These are phyloP conservation scores for Tulasnella calospora DNA, from an alignment of 768 basidiomycete species.

Conservation along the genomic window DNA sequence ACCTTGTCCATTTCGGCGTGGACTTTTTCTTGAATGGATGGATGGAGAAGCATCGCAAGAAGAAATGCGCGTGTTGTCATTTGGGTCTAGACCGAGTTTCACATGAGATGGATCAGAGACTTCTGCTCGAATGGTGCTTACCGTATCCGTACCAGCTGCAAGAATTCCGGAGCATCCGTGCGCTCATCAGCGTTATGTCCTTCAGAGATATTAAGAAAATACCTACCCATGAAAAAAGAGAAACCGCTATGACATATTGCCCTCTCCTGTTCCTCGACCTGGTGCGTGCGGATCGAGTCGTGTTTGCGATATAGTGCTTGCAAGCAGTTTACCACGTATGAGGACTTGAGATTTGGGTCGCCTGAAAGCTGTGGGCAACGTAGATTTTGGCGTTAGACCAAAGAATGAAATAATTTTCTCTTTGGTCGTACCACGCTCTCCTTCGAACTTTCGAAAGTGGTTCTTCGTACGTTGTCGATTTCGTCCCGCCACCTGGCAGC, in stretches of 20 bases:
- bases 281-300: neutral
- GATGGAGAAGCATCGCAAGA: constrained; percentile 38
- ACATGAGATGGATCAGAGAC: too few relatives aligned
- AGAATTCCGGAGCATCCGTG: neutral
- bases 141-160: constrained; percentile 10
- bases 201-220: neutral
- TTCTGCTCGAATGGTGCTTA: neutral
- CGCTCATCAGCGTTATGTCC: neutral
- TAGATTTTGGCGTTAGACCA: neutral
- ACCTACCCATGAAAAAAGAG: neutral
- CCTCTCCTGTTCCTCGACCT: neutral
- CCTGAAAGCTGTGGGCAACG: neutral
- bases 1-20: constrained; percentile 40
- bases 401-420: too few relatives aligned
- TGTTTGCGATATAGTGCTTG: neutral
- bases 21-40: constrained; percentile 38
- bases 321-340: neutral
- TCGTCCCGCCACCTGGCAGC: neutral
- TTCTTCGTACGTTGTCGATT: neutral
- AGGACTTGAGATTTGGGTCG: neutral
- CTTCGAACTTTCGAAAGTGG: neutral
- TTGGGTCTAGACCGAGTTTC: neutral
- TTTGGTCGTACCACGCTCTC: neutral
- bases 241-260: neutral
- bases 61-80: neutral